Percentiles rank a stretch among this genome's conserved stretches.
Conservation (phyloP, 768 basidiomycete species). For the Tulasnella sp. region DNA sequence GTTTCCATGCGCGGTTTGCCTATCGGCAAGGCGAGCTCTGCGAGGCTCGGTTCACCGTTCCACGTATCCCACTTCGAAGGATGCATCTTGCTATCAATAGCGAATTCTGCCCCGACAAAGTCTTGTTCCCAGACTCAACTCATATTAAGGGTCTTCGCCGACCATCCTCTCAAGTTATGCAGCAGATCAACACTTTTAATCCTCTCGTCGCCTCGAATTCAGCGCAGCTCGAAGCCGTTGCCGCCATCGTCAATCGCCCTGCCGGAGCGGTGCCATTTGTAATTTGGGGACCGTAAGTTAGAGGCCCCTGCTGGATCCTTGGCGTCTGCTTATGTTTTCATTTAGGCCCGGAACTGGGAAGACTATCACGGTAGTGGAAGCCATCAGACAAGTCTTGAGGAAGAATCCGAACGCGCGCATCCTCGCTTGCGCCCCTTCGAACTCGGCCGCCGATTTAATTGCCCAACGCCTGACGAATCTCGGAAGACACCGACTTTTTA, state of each 20-base stretch:
- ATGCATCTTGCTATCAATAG: conserved; percentile 21
- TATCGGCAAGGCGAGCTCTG: background rate
- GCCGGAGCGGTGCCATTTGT: conserved; percentile 12
- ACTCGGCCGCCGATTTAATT: conserved; percentile 26
- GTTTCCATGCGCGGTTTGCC: conserved; percentile 12
- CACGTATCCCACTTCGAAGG: conserved; percentile 18
- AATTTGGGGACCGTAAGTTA: conserved; percentile 25
- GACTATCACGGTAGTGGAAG: conserved; percentile 25
- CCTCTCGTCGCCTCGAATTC: conserved; percentile 8
- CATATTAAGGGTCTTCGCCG: background rate
- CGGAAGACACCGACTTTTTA: conserved; percentile 8
- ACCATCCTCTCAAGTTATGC: background rate
- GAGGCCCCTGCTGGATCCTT: background rate
- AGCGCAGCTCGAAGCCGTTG: conserved; percentile 21
- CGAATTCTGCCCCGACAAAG: conserved; percentile 7
- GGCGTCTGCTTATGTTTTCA: background rate
- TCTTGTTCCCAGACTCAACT: conserved; percentile 15
- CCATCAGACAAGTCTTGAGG: background rate
- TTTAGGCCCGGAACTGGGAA: conserved; percentile 24
- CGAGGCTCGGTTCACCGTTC: conserved; percentile 20
- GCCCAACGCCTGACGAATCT: conserved; percentile 10
- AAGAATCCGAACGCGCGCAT: conserved; percentile 18
- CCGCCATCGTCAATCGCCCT: conserved; percentile 6
- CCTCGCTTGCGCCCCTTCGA: conserved; percentile 24
- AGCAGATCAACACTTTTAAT: conserved; percentile 6